Conservation (phyloP, 441 rosid genomes). For the Populus hybrid region DNA sequence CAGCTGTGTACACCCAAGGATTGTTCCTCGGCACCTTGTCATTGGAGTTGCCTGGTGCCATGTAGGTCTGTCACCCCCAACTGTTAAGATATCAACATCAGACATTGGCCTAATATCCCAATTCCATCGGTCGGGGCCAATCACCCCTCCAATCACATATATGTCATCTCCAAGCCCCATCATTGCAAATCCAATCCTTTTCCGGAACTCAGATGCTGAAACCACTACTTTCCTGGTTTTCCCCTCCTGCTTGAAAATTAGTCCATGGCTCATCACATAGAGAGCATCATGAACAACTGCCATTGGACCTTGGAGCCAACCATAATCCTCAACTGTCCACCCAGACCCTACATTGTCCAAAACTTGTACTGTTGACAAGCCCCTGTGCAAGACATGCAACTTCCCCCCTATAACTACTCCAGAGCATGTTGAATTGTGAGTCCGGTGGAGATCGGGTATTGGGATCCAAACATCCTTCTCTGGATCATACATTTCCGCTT, state of each 20-base stretch:
- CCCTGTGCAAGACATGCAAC: constrained; percentile 84
- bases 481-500: constrained; percentile 87
- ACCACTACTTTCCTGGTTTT: constrained; percentile 48
- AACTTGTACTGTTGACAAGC: constrained; percentile 80
- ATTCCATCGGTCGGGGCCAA: constrained; percentile 78
- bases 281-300: constrained; percentile 63
- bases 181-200: constrained; percentile 81
- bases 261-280: constrained; percentile 70
- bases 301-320: constrained; percentile 92
- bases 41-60: constrained; percentile 79
- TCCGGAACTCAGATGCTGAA: constrained; percentile 75
- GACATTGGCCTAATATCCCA: constrained; percentile 76
- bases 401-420: constrained; percentile 69
- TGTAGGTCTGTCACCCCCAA: constrained; percentile 59
- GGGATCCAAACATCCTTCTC: constrained; percentile 70
- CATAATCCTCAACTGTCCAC: constrained; percentile 75
- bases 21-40: constrained; percentile 76
- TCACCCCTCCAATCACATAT: constrained; percentile 81
- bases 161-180: constrained; percentile 65
- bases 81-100: constrained; percentile 56
- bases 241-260: constrained; percentile 55
- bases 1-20: constrained; percentile 72
- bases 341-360: constrained; percentile 51
- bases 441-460: constrained; percentile 75
- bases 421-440: constrained; percentile 87